Evolutionary conservation across 2,329 filamentous ascomycete genomes (phyloP), one percentile per base, ranked within the genome.

Genomic region (Setomelanomma holmii): DNA sequence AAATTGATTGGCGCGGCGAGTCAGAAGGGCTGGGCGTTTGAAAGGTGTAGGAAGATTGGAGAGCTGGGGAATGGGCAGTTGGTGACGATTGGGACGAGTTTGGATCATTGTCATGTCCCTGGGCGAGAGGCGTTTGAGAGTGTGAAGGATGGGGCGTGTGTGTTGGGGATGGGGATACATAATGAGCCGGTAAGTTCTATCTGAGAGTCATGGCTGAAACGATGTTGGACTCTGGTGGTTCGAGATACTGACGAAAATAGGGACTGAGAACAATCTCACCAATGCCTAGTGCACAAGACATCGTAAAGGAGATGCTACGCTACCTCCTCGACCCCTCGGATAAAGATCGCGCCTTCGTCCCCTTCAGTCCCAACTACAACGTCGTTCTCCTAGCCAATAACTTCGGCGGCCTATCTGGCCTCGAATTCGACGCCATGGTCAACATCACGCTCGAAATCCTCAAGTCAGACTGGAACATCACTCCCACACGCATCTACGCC

Each of bases 91-190:
- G 81, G 79, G 1, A 78, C 79, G 11, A 79, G 77, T 43, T 58
- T 83, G 14, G 80, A 83, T 60, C 80, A 82, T 60, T 83, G 80
- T 60, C 80, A 82, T 56, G 80, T 83, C 2, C 80, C 80, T 3
- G 80, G 80, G 10, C 61, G 80, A 51, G 76, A 79, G 27, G 79
- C 80, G 5, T 81, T 84, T 50, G 78, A 83, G 56, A 73, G 77
- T 0, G 75, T 82, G 4, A 69, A 76, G 1, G 67, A 72, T 11
- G 60, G 73, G 53, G 60, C 74, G 5, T 70, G 63, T 53, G 76
- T 77, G 11, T 54, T 79, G 16, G 77, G 76, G 5, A 80, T 82
- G 72, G 80, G 80, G 2, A 81, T 81, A 45, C 80, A 82, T 57
- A 82, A 82, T 45, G 80, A 82, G 63, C 78, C 80, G 4, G 77